These are phyloP conservation scores for Flaveria brownii DNA, from an alignment of 129 eudicot genomes.

Conservation along the genomic window DNA sequence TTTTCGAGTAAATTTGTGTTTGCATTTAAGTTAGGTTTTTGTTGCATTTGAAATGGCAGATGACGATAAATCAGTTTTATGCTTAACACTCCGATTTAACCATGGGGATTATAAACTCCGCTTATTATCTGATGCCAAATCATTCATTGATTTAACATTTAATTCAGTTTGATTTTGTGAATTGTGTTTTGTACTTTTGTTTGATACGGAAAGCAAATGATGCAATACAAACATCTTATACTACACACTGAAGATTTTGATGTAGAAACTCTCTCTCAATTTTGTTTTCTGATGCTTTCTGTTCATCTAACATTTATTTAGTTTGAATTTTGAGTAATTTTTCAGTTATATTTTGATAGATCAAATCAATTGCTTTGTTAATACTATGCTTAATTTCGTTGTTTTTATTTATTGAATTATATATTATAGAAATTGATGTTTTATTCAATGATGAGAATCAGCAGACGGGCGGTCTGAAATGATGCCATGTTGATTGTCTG, in stretches of 20 bases:
- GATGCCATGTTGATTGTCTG: constrained; percentile 99
- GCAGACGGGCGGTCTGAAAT: constrained; percentile 99
- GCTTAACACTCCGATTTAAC: constrained; percentile 49
- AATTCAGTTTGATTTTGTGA: background rate
- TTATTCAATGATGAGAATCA: constrained; percentile 51
- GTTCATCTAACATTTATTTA: too few relatives aligned
- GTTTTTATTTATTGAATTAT: too few relatives aligned
- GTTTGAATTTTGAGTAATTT: too few relatives aligned
- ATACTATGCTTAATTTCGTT: too few relatives aligned
- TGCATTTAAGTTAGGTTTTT: background rate
- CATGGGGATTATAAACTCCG: constrained; percentile 64
- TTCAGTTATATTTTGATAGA: too few relatives aligned
- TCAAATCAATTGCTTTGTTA: too few relatives aligned
- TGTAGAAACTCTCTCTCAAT: constrained; percentile 52
- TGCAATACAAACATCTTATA: constrained; percentile 46
- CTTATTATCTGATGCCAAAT: constrained; percentile 84
- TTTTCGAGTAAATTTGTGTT: background rate
- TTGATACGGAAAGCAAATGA: constrained; percentile 40
- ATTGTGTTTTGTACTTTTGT: background rate
- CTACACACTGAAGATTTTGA: constrained; percentile 49
- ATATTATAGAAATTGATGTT: background rate
- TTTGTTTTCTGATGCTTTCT: constrained; percentile 48
- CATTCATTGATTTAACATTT: background rate
- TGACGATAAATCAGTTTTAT: constrained; percentile 54
- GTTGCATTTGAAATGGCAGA: constrained; percentile 31